Evolutionary conservation across 2,329 filamentous ascomycete species (phyloP).

Genomic region (Penicillium sclerotigenum): DNA sequence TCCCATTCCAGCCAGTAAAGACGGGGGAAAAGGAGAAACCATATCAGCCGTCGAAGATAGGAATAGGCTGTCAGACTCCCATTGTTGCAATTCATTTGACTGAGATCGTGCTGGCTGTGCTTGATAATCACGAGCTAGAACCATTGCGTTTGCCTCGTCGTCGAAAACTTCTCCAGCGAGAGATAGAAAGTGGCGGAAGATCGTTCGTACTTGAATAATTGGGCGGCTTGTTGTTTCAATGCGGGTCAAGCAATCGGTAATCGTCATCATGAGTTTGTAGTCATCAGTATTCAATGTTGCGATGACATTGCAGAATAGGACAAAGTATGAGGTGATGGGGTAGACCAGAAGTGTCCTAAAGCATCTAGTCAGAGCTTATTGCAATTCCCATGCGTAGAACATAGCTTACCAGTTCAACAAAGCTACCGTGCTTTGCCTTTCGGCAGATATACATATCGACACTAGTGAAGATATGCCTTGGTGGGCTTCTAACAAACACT

Average conservation of each 20-base stretch:
- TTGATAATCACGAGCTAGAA: neutral
- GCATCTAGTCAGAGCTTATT: neutral
- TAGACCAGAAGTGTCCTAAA: neutral
- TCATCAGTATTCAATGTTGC: neutral
- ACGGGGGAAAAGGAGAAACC: neutral
- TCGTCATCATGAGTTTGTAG: neutral
- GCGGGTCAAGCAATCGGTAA: neutral
- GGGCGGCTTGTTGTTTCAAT: neutral
- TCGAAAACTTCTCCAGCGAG: neutral
- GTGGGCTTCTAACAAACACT: neutral
- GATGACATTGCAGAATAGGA: neutral
- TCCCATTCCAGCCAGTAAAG: neutral
- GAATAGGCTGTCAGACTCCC: neutral
- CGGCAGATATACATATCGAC: neutral
- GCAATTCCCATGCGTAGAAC: neutral
- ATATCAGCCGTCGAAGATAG: neutral
- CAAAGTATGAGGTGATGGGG: neutral
- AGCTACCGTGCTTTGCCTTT: neutral
- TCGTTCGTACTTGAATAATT: neutral
- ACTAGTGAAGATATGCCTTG: neutral
- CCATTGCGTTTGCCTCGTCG: neutral
- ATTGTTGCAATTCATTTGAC: neutral
- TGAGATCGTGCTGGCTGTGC: neutral
- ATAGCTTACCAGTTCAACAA: neutral
- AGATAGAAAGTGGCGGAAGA: neutral